phyloP scores from a whole-genome alignment of 495 filamentous ascomycete genomes.

The Aspergillus baeticus region DNA sequence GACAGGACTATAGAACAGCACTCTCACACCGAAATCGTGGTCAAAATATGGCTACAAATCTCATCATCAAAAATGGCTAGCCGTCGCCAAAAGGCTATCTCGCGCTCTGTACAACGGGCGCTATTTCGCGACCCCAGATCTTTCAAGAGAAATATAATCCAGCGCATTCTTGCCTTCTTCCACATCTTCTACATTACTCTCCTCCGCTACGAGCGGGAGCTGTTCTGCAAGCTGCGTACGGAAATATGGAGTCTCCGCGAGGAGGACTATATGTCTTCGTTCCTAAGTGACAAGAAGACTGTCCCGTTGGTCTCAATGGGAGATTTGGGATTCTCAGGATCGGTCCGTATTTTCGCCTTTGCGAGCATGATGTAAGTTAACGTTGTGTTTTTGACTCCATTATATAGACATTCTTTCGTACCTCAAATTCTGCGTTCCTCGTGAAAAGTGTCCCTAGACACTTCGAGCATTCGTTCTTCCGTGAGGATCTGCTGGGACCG shows the following conservation, averaged over 20 bases:
- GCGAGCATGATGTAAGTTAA: not conserved
- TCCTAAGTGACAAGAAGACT: constrained; percentile 36
- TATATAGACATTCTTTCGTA: constrained; percentile 63
- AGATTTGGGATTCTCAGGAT: constrained; percentile 61
- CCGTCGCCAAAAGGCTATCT: constrained; percentile 31
- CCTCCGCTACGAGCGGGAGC: constrained; percentile 24
- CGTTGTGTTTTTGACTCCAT: not conserved
- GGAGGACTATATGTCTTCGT: constrained; percentile 52
- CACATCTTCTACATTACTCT: constrained; percentile 34
- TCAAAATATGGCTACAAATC: not conserved
- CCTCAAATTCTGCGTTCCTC: constrained; percentile 57
- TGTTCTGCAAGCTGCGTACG: constrained; percentile 32
- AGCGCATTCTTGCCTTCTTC: constrained; percentile 36
- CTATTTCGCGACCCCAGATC: constrained; percentile 29
- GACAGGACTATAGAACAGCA: not conserved
- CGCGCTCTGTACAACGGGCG: constrained; percentile 35
- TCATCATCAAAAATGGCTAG: constrained; percentile 23
- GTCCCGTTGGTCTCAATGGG: constrained; percentile 46
- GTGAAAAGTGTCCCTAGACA: constrained; percentile 66
- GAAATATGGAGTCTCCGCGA: constrained; percentile 53
- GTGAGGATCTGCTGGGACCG: constrained; percentile 56
- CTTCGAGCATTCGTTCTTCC: constrained; percentile 69
- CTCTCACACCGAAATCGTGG: not conserved
- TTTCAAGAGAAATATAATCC: constrained; percentile 27
- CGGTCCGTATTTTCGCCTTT: constrained; percentile 29